Evolutionary conservation across 306 rosid species (phyloP).

Genomic region (Rosa multiflora): DNA sequence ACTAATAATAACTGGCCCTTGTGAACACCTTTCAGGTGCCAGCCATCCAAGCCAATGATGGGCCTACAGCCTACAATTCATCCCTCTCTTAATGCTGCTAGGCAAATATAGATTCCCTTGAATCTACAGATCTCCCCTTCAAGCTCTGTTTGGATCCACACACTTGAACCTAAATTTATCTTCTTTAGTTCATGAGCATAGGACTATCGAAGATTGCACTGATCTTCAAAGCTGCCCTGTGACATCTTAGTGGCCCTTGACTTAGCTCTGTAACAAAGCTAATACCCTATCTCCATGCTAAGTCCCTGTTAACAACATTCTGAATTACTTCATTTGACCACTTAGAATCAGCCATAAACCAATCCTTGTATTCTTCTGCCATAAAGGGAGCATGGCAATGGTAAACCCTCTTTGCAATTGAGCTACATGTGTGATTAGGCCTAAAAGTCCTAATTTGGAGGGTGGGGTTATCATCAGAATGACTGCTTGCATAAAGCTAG

Average conservation of each 20-base stretch:
- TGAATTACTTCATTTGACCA: neutral
- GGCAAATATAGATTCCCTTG: neutral
- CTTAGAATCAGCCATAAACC: neutral
- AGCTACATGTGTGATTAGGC: neutral
- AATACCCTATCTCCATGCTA: neutral
- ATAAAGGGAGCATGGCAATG: neutral
- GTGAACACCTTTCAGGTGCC: neutral
- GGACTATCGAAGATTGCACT: neutral
- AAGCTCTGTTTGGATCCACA: neutral
- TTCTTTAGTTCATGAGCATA: neutral
- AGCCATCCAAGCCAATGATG: neutral
- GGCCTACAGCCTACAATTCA: neutral
- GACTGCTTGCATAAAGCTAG: neutral
- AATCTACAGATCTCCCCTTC: neutral
- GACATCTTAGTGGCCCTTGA: neutral
- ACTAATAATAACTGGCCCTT: neutral
- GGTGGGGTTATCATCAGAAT: neutral
- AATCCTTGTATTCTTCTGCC: neutral
- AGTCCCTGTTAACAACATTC: neutral
- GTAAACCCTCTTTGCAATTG: neutral
- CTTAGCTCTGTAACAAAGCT: neutral
- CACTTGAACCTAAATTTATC: neutral
- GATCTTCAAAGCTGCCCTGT: neutral
- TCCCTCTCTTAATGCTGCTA: neutral
- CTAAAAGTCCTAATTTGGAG: neutral